phyloP scores from a whole-genome alignment of 495 filamentous ascomycete species.

The Penicillium parvum region DNA sequence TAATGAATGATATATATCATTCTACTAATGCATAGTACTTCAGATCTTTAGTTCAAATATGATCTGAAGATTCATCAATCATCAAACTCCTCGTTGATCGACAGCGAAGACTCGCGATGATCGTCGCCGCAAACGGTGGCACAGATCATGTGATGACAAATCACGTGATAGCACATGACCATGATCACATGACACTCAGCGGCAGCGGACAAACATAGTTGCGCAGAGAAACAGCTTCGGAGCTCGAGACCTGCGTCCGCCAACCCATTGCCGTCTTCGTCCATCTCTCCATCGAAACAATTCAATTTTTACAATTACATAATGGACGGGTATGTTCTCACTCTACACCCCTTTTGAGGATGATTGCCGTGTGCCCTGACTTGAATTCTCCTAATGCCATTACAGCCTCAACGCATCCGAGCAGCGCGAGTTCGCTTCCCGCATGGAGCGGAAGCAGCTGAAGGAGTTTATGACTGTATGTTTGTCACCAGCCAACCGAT shows the following conservation, averaged over 20 bases:
- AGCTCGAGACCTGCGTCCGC: slow-evolving; percentile 26
- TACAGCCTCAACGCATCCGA: slow-evolving; percentile 68
- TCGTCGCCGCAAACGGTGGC: neutral
- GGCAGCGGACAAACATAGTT: slow-evolving; percentile 18
- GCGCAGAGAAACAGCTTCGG: slow-evolving; percentile 33
- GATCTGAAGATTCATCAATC: too few species aligned
- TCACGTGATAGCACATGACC: slow-evolving; percentile 17
- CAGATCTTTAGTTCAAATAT: too few species aligned
- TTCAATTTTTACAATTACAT: slow-evolving; percentile 11
- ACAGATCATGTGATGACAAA: slow-evolving; percentile 4
- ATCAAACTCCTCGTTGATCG: neutral
- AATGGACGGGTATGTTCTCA: slow-evolving; percentile 43
- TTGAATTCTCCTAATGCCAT: too few species aligned
- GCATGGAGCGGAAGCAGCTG: slow-evolving; percentile 95
- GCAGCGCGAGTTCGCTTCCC: slow-evolving; percentile 83
- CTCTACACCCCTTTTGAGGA: too few species aligned
- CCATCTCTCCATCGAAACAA: slow-evolving; percentile 3
- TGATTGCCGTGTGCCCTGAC: too few species aligned
- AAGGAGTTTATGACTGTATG: slow-evolving; percentile 96
- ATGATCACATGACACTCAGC: slow-evolving; percentile 13
- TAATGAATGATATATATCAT: too few species aligned
- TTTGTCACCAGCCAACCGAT: slow-evolving; percentile 4
- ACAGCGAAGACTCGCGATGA: neutral
- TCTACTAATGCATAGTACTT: too few species aligned
- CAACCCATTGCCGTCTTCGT: slow-evolving; percentile 5